A percentile compares a stretch with the other conserved stretches of the same genome.
These are phyloP conservation scores for Nyctanthes arbortristis DNA, from an alignment of 257 asterid species.

Conservation along the genomic window DNA sequence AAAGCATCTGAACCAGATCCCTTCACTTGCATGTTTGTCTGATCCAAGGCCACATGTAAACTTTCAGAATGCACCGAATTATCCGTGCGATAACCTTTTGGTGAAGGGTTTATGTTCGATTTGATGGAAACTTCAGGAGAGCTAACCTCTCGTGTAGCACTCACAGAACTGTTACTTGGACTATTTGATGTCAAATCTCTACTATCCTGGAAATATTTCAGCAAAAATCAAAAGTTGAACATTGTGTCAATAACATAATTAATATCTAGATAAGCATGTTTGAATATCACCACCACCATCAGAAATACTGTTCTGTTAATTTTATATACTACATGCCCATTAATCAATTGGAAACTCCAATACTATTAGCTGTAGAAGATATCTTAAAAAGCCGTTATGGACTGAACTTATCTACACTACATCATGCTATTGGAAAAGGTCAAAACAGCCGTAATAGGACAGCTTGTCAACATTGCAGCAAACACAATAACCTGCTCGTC, in stretches of 20 bases:
- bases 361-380: background rate
- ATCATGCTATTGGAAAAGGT: background rate
- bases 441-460: background rate
- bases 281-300: slow-evolving; percentile 6
- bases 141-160: slow-evolving; percentile 68
- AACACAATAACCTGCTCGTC: background rate
- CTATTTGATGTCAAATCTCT: slow-evolving; percentile 74
- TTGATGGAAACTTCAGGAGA: slow-evolving; percentile 66
- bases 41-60: slow-evolving; percentile 73
- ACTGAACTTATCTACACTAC: background rate
- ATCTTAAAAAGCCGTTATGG: background rate
- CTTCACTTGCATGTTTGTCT: slow-evolving; percentile 81
- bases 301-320: no score
- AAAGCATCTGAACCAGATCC: slow-evolving; percentile 87
- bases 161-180: slow-evolving; percentile 72
- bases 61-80: slow-evolving; percentile 53
- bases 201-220: slow-evolving; percentile 48
- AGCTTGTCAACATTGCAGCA: background rate
- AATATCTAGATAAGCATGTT: background rate
- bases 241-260: slow-evolving; percentile 9
- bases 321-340: background rate
- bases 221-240: slow-evolving; percentile 7
- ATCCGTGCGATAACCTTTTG: slow-evolving; percentile 49
- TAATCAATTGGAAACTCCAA: background rate
- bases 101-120: slow-evolving; percentile 60